Evolutionary conservation across 140 eudicot genomes (phyloP).

Genomic region (Flaveria floridana): DNA sequence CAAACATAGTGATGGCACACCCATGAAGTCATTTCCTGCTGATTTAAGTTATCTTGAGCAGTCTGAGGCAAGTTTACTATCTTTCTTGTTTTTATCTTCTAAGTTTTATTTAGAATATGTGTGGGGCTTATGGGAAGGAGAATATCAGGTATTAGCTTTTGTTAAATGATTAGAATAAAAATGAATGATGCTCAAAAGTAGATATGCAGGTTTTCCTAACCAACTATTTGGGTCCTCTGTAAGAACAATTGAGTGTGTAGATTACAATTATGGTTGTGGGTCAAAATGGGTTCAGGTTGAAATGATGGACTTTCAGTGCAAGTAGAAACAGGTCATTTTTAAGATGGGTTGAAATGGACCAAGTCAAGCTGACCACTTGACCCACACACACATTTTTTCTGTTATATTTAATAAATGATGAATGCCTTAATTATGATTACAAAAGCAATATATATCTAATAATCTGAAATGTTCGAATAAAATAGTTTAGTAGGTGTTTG

Average conservation of each 20-base stretch:
- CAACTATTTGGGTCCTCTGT: neutral
- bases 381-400: neutral
- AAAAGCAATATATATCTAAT: neutral
- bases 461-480: neutral
- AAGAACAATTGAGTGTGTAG: neutral
- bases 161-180: neutral
- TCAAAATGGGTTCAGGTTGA: neutral
- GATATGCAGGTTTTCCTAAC: neutral
- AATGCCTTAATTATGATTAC: neutral
- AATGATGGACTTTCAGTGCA: neutral
- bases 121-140: neutral
- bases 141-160: neutral
- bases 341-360: neutral
- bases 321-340: neutral
- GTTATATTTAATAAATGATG: neutral
- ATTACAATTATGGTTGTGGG: neutral
- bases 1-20: slow-evolving; percentile 62
- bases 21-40: slow-evolving; percentile 72
- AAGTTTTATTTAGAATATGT: neutral
- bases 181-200: neutral
- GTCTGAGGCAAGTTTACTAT: slow-evolving; percentile 46
- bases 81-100: neutral
- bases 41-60: slow-evolving; percentile 79
- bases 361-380: neutral
- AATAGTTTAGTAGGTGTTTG: neutral